Base-by-base conservation (phyloP, 306 rosid genomes). In the Bauhinia variegata region DNA sequence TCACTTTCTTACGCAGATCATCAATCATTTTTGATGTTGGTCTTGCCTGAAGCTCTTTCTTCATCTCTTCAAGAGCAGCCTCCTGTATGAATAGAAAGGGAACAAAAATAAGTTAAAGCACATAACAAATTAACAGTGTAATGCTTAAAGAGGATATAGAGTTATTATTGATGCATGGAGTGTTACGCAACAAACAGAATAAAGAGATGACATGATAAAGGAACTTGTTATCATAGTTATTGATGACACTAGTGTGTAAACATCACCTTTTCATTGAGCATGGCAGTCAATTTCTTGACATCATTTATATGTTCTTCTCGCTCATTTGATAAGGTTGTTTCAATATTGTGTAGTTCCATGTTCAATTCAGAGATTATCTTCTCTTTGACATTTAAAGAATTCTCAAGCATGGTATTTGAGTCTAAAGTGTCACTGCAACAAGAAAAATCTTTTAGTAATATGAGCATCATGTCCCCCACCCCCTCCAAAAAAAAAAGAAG, bases 281-380 rank as follows among this genome's bases (percentile, higher is more conserved):
- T 77, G 51, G 91, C 72, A 68, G 87, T 86, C 75, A 93, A 70
- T 76, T 82, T 93, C 86, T 93, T 93, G 78, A 93, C 83, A 64
- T 93, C 99, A 39, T 75, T 85, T 12, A 91, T 16, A 68, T 88
- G 99, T 65, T 88, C 81, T 68, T 88, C 99, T 72, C 92, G 83
- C 74, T 93, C 99, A 71, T 80, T 85, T 53, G 99, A 84, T 55
- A 93, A 77, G 64, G 88, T 82, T 48, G 89, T 93, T 82, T 93
- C 97, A 71, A 90, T 82, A 69, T 83, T 85, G 83, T 90, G 99
- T 52, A 93, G 96, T 73, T 93, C 99, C 95, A 86, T 80, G 86
- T 93, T 93, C 77, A 93, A 78, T 75, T 93, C 99, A 43, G 97
- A 89, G 56, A 93, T 90, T 71, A 83, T 81, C 85, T 88, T 93